Evolutionary conservation across 257 asterid genomes (phyloP), one percentile per base, ranked within the genome.

Genomic region (Vinca minor): DNA sequence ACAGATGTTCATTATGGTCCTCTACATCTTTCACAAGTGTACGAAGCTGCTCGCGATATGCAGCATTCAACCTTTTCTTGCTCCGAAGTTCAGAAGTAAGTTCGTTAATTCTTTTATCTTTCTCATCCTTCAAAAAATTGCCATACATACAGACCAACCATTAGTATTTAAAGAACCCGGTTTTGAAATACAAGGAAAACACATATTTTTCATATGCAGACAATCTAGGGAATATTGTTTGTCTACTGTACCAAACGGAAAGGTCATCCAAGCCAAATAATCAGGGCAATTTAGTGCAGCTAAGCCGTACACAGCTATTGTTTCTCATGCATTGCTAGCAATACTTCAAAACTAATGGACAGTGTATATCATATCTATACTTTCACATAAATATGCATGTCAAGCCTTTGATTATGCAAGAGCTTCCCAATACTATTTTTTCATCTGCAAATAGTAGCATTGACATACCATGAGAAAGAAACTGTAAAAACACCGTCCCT

Each of bases 91-190:
- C 87, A 17, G 94, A 87, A 44, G 87, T 83, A 69, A 85, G 74
- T 74, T 85, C 91, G 73, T 82, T 91, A 70, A 85, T 87, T 78
- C 64, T 83, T 76, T 74, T 85, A 74, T 87, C 94, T 78, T 79
- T 87, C 88, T 80, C 89, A 46, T 85, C 91, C 96, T 85, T 62
- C 75, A 76, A 55, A 54, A 66, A 53, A 65, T 61, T 42, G 54
- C 69, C 42, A 71, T 8, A 64, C 20, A 58, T 21, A 71, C 45
- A 23, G 66, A 34, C 20, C 29, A 7, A 25, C 50, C 32, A 61
- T 28, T 17, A 38, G 39, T 17, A 47, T 21, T n/a, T 28, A 34
- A 47, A 47, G 8, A 31, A 67, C 31, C 46, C 21, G 17, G 13
- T 12, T 20, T 21, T 8, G 0, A 15, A 7, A 56, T 15, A 56